Base-by-base conservation (phyloP, 495 filamentous ascomycete species). In the Penicillium parvum region DNA sequence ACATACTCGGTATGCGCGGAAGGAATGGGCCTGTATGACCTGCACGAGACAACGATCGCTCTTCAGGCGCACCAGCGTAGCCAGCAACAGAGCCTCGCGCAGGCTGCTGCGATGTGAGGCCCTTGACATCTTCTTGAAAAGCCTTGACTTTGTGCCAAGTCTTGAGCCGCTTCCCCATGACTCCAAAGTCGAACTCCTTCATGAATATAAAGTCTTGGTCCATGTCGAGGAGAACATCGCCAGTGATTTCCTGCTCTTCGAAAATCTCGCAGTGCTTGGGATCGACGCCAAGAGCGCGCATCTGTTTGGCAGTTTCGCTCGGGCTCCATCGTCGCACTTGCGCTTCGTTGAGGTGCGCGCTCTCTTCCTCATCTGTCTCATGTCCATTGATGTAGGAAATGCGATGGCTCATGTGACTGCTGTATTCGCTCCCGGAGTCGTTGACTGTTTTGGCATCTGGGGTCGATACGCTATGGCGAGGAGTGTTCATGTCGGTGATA, bases 81-180 rank as follows among this genome's bases (percentile, higher is more conserved):
- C 58, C 54, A 7, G 61, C 56, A 10, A 53, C 43, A 3, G 67
- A 67, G 21, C 60, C 60, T 37, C 64, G 49, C 11, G 45, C 7
- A 20, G 27, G 17, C 12, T 32, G 27, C 21, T 42, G 51, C 33
- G 37, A 40, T 28, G 45, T 57, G 25, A 65, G 45, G 26, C 65
- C 64, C 49, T 77, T 75, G 38, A 90, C 81, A 55, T 96, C 85
- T 55, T 95, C 83, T 62, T 96, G 90, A 49, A 96, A 75, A 3
- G 77, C 70, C 61, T 90, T 91, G 53, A 96, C 86, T 58, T 88
- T 91, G 57, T 94, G 85, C 90, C 90, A 99, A n/a, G 85, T 94
- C 56, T 88, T 92, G 58, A 92, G 71, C 55, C 90, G 81, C 46
- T 82, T 74, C 5, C 90, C 90, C 45, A 96, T 86, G 7, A 90